Conservation (phyloP, 2,329 filamentous ascomycete genomes). For the Monilinia aucupariae region DNA sequence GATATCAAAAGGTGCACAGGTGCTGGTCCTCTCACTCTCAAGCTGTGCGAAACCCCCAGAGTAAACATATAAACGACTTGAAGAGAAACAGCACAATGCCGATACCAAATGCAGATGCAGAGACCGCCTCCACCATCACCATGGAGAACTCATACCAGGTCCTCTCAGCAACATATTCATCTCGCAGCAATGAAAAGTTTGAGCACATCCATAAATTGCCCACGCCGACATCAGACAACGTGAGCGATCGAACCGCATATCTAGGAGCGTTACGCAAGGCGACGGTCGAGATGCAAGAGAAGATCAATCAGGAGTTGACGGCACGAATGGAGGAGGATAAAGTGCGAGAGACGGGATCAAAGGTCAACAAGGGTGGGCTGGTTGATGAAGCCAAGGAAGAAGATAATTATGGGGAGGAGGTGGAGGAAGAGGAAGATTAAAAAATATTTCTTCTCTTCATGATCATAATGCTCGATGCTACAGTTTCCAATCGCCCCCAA, state of each 20-base stretch:
- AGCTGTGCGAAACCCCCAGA: no score
- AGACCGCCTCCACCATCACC: background rate
- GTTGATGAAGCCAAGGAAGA: conserved; percentile 57
- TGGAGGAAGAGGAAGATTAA: conserved; percentile 57
- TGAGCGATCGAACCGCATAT: conserved; percentile 52
- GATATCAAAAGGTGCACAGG: no score
- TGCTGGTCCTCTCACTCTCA: no score
- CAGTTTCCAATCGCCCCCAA: conserved; percentile 16
- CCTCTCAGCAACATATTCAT: conserved; percentile 47
- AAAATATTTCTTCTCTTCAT: conserved; percentile 21
- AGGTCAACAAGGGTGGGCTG: conserved; percentile 36
- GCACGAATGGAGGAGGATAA: conserved; percentile 70
- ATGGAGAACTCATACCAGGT: conserved; percentile 8
- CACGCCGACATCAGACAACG: conserved; percentile 36
- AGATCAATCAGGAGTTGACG: conserved; percentile 67
- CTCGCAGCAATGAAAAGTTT: conserved; percentile 46
- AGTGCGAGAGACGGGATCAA: conserved; percentile 39
- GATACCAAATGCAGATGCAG: background rate
- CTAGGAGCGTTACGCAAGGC: conserved; percentile 54
- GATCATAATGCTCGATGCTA: conserved; percentile 13
- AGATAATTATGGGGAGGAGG: conserved; percentile 82
- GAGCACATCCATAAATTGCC: conserved; percentile 38
- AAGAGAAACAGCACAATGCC: background rate
- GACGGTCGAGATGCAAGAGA: conserved; percentile 54
- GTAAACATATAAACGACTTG: no score